These are phyloP conservation scores for Alternaria postmessia DNA, from an alignment of 2,329 filamentous ascomycete species.

Conservation along the genomic window DNA sequence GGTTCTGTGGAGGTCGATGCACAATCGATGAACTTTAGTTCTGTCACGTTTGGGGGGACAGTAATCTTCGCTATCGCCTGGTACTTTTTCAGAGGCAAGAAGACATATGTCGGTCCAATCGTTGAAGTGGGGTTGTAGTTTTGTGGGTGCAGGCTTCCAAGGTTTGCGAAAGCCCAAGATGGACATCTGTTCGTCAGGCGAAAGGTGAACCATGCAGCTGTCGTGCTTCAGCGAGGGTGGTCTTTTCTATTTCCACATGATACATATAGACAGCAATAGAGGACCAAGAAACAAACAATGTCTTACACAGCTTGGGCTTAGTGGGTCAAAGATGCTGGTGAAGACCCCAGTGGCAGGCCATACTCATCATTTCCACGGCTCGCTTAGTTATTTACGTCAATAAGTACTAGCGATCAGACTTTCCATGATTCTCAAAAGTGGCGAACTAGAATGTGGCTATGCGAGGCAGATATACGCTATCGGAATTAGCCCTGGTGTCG, in stretches of 20 bases:
- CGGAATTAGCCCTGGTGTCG: too few species aligned
- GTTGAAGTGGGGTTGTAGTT: conserved; percentile 16
- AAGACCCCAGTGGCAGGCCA: too few species aligned
- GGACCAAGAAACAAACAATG: neutral
- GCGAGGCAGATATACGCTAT: neutral
- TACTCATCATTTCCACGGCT: neutral
- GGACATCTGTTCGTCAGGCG: neutral
- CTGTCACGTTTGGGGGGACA: conserved; percentile 24
- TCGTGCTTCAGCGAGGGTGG: neutral
- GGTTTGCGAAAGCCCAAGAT: neutral
- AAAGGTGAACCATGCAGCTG: neutral
- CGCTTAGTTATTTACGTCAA: neutral
- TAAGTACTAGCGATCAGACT: neutral
- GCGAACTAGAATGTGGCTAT: too few species aligned
- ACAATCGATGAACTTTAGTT: conserved; percentile 27
- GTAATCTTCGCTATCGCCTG: conserved; percentile 17
- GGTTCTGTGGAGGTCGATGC: conserved; percentile 5
- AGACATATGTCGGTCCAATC: conserved; percentile 29
- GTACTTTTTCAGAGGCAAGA: conserved; percentile 18
- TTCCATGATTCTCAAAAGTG: too few species aligned
- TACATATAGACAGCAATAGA: neutral
- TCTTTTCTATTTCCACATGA: neutral
- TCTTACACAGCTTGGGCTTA: neutral
- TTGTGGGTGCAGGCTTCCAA: neutral
- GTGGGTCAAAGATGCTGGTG: neutral